These are phyloP conservation scores for Erigeron canadensis DNA, from an alignment of 129 eudicot species.

Conservation along the genomic window DNA sequence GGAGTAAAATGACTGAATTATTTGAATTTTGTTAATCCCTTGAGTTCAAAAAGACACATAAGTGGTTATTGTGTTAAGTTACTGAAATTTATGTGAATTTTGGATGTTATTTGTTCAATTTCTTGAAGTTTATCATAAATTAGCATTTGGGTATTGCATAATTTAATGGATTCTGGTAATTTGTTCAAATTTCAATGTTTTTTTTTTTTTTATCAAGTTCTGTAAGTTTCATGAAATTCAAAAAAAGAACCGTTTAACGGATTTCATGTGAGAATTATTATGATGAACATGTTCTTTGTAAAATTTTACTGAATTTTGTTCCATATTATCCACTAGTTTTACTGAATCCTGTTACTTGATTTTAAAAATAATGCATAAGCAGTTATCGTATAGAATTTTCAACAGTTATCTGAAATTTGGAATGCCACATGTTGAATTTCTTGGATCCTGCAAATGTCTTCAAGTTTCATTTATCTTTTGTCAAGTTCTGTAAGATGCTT, in stretches of 20 bases:
- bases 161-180: conserved; percentile 17
- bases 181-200: background rate
- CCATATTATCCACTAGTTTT: too few relatives aligned
- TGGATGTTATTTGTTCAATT: conserved; percentile 16
- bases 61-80: conserved; percentile 9
- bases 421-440: too few relatives aligned
- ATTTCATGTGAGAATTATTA: conserved; percentile 12
- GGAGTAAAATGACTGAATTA: too few relatives aligned
- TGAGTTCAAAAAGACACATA: background rate
- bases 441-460: too few relatives aligned
- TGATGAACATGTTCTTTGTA: conserved; percentile 12
- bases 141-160: conserved; percentile 15
- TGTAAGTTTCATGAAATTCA: conserved; percentile 1
- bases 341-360: too few relatives aligned
- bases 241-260: background rate
- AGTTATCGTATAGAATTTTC: too few relatives aligned
- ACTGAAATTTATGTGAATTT: conserved; percentile 1
- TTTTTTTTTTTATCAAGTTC: background rate
- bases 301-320: too few relatives aligned
- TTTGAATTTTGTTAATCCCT: background rate
- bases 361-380: too few relatives aligned
- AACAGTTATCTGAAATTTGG: too few relatives aligned
- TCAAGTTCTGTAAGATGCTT: too few relatives aligned
- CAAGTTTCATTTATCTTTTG: too few relatives aligned
- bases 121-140: conserved; percentile 2